Conservation (phyloP, 2,329 filamentous ascomycete species). For the Exophiala sideris region DNA sequence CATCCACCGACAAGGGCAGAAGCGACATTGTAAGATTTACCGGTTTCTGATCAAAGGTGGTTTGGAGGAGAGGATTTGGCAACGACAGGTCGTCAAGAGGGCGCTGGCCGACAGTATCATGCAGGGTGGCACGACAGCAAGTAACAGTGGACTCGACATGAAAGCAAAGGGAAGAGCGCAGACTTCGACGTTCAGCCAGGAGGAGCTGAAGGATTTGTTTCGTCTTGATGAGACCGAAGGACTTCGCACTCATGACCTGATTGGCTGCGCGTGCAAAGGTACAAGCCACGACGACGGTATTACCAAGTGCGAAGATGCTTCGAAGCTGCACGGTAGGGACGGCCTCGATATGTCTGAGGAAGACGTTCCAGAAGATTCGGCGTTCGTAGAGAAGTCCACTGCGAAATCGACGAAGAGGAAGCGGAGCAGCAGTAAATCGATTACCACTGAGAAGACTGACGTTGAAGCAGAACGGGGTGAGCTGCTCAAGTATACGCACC, state of each 20-base stretch:
- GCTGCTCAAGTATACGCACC: conserved; percentile 43
- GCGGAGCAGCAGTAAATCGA: too few species aligned
- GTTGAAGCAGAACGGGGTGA: conserved; percentile 40
- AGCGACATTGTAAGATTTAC: conserved; percentile 65
- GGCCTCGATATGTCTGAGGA: conserved; percentile 3
- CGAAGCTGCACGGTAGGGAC: neutral
- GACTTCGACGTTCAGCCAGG: conserved; percentile 59
- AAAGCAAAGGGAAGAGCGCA: conserved; percentile 48
- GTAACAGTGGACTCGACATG: neutral
- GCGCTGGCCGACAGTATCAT: conserved; percentile 69
- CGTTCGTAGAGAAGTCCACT: conserved; percentile 5
- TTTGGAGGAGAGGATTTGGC: conserved; percentile 72
- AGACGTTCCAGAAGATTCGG: conserved; percentile 29
- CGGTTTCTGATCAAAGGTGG: conserved; percentile 65
- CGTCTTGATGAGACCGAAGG: conserved; percentile 57
- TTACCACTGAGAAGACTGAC: conserved; percentile 8
- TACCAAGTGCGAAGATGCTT: neutral
- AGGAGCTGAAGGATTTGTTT: conserved; percentile 66
- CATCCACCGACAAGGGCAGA: conserved; percentile 70
- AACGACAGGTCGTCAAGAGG: conserved; percentile 68
- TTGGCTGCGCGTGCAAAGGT: conserved; percentile 62
- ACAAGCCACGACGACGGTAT: conserved; percentile 37
- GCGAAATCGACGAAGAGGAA: conserved; percentile 5
- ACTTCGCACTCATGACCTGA: conserved; percentile 66
- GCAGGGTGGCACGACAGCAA: conserved; percentile 42